phyloP scores from a whole-genome alignment of 2,329 filamentous ascomycete species.

The Podosphaera fusca region DNA sequence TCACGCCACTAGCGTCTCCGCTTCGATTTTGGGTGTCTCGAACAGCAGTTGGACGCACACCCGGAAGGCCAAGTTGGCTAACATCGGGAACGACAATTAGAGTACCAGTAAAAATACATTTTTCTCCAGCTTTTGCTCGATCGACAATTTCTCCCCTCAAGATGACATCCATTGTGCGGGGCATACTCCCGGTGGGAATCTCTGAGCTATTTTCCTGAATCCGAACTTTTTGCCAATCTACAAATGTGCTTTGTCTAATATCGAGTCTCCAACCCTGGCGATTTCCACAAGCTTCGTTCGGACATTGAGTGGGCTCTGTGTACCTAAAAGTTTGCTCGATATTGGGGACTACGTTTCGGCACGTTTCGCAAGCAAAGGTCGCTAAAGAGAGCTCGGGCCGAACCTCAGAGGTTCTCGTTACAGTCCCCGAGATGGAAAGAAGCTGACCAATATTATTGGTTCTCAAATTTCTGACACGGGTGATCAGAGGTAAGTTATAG shows the following conservation, averaged over 20 bases:
- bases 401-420: slow-evolving; percentile 91
- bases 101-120: slow-evolving; percentile 92
- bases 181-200: slow-evolving; percentile 93
- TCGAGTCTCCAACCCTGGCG: slow-evolving; percentile 88
- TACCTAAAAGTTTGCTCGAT: slow-evolving; percentile 96
- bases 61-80: slow-evolving; percentile 78
- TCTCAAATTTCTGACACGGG: slow-evolving; percentile 28
- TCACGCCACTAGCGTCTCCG: slow-evolving; percentile 60
- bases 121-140: slow-evolving; percentile 80
- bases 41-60: slow-evolving; percentile 58
- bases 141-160: slow-evolving; percentile 73
- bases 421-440: slow-evolving; percentile 87
- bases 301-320: slow-evolving; percentile 88
- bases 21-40: slow-evolving; percentile 62
- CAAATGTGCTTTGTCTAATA: slow-evolving; percentile 87
- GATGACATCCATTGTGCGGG: slow-evolving; percentile 68
- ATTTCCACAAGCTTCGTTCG: slow-evolving; percentile 71
- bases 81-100: slow-evolving; percentile 94
- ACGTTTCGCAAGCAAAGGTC: slow-evolving; percentile 79
- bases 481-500: slow-evolving; percentile 39
- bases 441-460: slow-evolving; percentile 82
- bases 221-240: slow-evolving; percentile 98
- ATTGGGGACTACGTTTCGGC: slow-evolving; percentile 64
- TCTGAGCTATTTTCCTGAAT: slow-evolving; percentile 99
- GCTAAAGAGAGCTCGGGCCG: slow-evolving; percentile 78